A percentile compares a stretch with the other conserved stretches of the same genome.
phyloP scores from a whole-genome alignment of 805 yeast genomes.

The Candida ficus region DNA sequence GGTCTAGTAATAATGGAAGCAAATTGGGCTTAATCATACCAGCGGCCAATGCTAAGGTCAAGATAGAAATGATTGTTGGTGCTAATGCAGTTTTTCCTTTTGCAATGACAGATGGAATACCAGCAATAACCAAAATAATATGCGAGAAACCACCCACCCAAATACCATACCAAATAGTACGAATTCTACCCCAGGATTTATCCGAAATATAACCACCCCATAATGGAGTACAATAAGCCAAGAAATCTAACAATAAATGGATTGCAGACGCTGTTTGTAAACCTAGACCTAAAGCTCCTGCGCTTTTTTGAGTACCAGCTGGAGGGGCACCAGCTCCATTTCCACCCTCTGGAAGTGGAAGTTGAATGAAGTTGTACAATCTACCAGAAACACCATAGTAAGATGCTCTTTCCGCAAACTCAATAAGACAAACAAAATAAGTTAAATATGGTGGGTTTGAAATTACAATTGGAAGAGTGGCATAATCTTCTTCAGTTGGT shows the following conservation, averaged over 20 bases:
- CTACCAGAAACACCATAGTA: constrained; percentile 74
- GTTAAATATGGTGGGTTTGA: constrained; percentile 42
- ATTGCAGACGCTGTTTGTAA: constrained; percentile 64
- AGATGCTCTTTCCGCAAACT: constrained; percentile 74
- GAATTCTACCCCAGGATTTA: constrained; percentile 64
- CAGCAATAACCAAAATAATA: constrained; percentile 59
- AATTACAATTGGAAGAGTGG: constrained; percentile 28
- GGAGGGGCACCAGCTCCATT: constrained; percentile 27
- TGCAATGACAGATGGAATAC: constrained; percentile 52
- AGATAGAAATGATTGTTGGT: constrained; percentile 52
- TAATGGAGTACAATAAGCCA: constrained; percentile 77
- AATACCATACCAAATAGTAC: constrained; percentile 56
- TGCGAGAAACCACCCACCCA: constrained; percentile 56
- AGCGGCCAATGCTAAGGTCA: constrained; percentile 62
- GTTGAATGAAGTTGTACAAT: constrained; percentile 73
- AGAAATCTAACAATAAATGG: constrained; percentile 69
- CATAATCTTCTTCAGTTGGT: constrained; percentile 42
- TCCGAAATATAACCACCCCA: constrained; percentile 73
- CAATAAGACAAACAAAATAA: constrained; percentile 57
- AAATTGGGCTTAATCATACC: too few relatives aligned
- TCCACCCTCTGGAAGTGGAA: constrained; percentile 33
- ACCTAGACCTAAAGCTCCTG: constrained; percentile 56
- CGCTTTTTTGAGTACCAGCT: constrained; percentile 14
- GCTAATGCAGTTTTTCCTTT: constrained; percentile 46
- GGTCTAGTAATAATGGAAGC: too few relatives aligned